Evolutionary conservation across 2,329 filamentous ascomycete genomes (phyloP), one percentile per base, ranked within the genome.

Genomic region (Alternaria ventricosa): DNA sequence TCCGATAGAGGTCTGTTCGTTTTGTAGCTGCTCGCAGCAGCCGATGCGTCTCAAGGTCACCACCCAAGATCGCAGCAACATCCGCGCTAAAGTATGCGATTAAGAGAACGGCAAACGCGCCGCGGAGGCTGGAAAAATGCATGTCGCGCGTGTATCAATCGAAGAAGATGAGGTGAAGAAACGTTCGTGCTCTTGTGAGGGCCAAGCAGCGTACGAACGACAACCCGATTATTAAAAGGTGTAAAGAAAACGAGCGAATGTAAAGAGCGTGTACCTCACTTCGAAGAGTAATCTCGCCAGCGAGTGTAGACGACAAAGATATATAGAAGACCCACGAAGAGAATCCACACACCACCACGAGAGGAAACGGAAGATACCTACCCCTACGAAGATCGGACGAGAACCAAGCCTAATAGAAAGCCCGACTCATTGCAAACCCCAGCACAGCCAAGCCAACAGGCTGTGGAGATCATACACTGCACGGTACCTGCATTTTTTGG

Each of bases 11-110:
- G 33, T 75, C 73, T 8, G 72, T 68, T 55, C 66, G 69, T 43
- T 64, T 75, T 9, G 74, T 79, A 10, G 76, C 78, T 22, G 78
- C 78, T 46, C 69, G 75, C 44, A 80, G 66, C 15, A 75, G 61
- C 41, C 75, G 72, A n/a, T 73, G 57, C 11, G 64, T 55, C 9
- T 64, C 58, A 18, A 12, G 28, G 11, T 41, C 65, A 55, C 61
- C 22, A 13, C 50, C 18, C 23, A 47, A 25, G 23, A 57, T 41
- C 15, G 66, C 60, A 15, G 49, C 61, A 22, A 61, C 67, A 22
- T 70, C 64, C 13, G 49, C 46, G 36, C 65, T 64, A 8, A 73
- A 36, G 54, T 55, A 71, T 22, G 61, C 69, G 22, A 62, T 66
- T 18, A 69, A 30, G 27, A 71, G 55, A 30, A 73, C 57, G 44